Base-by-base conservation (phyloP, 2,329 filamentous ascomycete species). In the Xylariales sp. region DNA sequence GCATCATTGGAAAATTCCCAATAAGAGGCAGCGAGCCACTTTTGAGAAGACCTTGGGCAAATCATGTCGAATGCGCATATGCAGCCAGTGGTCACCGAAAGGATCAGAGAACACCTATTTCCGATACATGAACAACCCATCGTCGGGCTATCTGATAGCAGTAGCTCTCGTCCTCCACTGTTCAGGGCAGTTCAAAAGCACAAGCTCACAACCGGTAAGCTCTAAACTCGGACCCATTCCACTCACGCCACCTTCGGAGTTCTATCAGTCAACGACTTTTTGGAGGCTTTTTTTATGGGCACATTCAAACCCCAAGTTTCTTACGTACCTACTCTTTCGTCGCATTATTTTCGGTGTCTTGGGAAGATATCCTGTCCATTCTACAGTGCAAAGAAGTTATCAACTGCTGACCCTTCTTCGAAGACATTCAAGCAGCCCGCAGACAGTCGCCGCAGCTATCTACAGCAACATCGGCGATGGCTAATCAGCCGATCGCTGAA, bases 381-480 rank as follows among this genome's bases (percentile, higher is more conserved):
- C n/a, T n/a, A n/a, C n/a, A n/a, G n/a, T n/a, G n/a, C 29, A 32
- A 32, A 32, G 29, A 14, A 32, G 7, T 7, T 7, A 32, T 14
- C 29, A 32, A 32, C 29, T n/a, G n/a, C n/a, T n/a, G n/a, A n/a
- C n/a, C n/a, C n/a, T n/a, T n/a, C n/a, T n/a, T n/a, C n/a, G n/a
- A n/a, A n/a, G n/a, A n/a, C n/a, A n/a, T n/a, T n/a, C n/a, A n/a
- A 49, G 46, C 47, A 28, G 43, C 47, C 20, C 51, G 51, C 31
- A 54, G 49, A 51, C 55, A 55, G 49, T 51, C 54, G 10, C 52
- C 54, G 45, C 52, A 56, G 28, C 54, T 54, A 31, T 53, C 51
- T 31, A 53, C 57, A 40, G 55, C 57, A 44, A 54, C 50, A 53
- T 47, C 51, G 52, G 58, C 57, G 49, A 61, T 61, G 58, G 56